These are phyloP conservation scores for Aspergillus costaricaensis DNA, from an alignment of 2,329 filamentous ascomycete genomes.

Conservation along the genomic window DNA sequence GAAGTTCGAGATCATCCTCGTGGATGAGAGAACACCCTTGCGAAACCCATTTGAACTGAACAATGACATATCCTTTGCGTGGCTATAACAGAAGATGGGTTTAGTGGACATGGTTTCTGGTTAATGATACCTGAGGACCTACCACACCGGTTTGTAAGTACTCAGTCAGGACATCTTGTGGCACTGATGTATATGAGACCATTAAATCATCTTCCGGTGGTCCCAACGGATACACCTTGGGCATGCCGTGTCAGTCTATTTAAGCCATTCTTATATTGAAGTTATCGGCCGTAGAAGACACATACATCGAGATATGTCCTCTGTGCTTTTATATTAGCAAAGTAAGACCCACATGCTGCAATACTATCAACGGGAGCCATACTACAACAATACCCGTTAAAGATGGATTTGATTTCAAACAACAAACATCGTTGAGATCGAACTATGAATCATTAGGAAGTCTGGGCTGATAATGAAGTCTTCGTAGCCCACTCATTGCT, in stretches of 20 bases:
- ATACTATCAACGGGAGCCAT: constrained; percentile 9
- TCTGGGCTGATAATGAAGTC: background rate
- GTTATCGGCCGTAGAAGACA: background rate
- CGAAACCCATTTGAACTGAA: constrained; percentile 41
- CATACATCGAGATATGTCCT: constrained; percentile 21
- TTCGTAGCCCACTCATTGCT: background rate
- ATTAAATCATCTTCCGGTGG: constrained; percentile 36
- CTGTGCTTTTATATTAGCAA: constrained; percentile 10
- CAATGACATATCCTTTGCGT: constrained; percentile 54
- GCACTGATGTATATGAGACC: constrained; percentile 31
- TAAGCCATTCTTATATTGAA: background rate
- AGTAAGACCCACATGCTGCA: background rate
- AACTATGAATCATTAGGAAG: constrained; percentile 9
- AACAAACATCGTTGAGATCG: constrained; percentile 23
- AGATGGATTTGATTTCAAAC: constrained; percentile 22
- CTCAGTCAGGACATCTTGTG: constrained; percentile 29
- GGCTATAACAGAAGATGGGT: constrained; percentile 34
- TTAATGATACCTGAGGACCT: constrained; percentile 1
- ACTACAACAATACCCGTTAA: constrained; percentile 23
- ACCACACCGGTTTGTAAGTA: constrained; percentile 27
- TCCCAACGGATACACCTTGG: constrained; percentile 24
- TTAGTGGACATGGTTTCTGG: constrained; percentile 3
- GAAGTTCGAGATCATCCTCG: constrained; percentile 50
- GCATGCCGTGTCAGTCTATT: background rate
- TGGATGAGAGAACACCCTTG: constrained; percentile 47